Base-by-base conservation (phyloP, 2,329 filamentous ascomycete genomes). In the Cytospora chrysosperma region DNA sequence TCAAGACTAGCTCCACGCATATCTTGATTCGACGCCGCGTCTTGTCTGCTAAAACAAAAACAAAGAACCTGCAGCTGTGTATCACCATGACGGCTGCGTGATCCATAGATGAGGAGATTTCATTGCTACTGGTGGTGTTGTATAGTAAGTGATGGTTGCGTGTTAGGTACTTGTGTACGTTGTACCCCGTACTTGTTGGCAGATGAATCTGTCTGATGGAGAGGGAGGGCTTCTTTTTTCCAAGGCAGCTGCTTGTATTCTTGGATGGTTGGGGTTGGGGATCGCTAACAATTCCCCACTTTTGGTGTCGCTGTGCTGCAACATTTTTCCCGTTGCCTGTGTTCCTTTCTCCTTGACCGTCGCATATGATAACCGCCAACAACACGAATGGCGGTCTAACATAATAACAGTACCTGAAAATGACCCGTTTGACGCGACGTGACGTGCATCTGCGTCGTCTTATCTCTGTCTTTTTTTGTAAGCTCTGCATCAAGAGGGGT, bases 1-100 rank as follows among this genome's bases (percentile, higher is more conserved):
- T 56, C 21, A n/a, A n/a, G 24, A 9, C 54, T 15, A 34, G 54
- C 32, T 13, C 43, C 32, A 37, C 47, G 37, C 55, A 30, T 49
- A 26, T 51, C n/a, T 32, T 50, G 56, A 50, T 30, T 50, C 56
- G 56, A 32, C 52, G 52, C 56, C 40, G n/a, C 21, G 56, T 50
- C 55, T 43, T 47, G 37, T 34, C 52, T 56, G 4, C 34, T 57
- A 40, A 49, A 47, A 57, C 37, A 57, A 37, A 21, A 49, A 28
- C 4, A 27, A 21, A 30, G 50, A 9, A 47, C 43, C 43, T 47
- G 43, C 43, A 47, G 43, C 43, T 10, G 9, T 47, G 43, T 47
- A 47, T 47, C 43, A 47, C 43, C 21, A 47, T 47, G 43, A 47
- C 43, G 21, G 43, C n/a, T 47, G 43, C 43, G 24, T 47, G 43